Percentiles rank a stretch among this genome's conserved stretches.
Conservation (phyloP, 306 rosid species). For the Rubus idaeus region DNA sequence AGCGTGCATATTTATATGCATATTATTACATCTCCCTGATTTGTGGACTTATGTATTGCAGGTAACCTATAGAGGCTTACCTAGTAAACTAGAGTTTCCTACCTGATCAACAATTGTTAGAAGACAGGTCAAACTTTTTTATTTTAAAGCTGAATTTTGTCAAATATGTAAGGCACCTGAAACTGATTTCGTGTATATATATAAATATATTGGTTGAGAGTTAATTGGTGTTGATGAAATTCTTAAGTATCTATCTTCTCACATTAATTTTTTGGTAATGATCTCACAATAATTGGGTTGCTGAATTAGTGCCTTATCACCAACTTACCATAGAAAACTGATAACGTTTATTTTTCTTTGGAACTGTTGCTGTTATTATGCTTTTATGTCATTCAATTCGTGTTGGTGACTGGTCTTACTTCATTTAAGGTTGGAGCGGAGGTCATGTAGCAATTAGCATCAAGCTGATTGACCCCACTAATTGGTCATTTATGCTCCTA, state of each 20-base stretch:
- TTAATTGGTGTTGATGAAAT: neutral
- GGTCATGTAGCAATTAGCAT: slow-evolving; percentile 16
- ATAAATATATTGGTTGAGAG: neutral
- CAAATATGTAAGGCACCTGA: slow-evolving; percentile 12
- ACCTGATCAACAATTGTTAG: slow-evolving; percentile 2
- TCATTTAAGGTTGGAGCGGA: slow-evolving; percentile 12
- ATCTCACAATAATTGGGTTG: neutral
- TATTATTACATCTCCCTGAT: slow-evolving; percentile 3
- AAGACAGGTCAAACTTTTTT: neutral
- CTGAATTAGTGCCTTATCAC: neutral
- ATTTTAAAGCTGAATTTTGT: slow-evolving; percentile 24
- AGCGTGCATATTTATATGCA: neutral
- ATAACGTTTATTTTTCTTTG: neutral
- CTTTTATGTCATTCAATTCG: neutral
- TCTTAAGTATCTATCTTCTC: neutral
- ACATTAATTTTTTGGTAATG: neutral
- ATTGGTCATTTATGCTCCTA: neutral
- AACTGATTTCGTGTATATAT: slow-evolving; percentile 9
- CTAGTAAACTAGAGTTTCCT: slow-evolving; percentile 11
- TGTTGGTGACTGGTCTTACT: slow-evolving; percentile 1
- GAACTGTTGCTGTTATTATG: neutral
- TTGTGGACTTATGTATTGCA: neutral
- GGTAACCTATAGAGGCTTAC: slow-evolving; percentile 1
- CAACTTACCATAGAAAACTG: neutral
- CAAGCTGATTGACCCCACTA: slow-evolving; percentile 6